Base-by-base conservation (phyloP, 352 stramenopile genomes). In the Phytopythium oedochilum region DNA sequence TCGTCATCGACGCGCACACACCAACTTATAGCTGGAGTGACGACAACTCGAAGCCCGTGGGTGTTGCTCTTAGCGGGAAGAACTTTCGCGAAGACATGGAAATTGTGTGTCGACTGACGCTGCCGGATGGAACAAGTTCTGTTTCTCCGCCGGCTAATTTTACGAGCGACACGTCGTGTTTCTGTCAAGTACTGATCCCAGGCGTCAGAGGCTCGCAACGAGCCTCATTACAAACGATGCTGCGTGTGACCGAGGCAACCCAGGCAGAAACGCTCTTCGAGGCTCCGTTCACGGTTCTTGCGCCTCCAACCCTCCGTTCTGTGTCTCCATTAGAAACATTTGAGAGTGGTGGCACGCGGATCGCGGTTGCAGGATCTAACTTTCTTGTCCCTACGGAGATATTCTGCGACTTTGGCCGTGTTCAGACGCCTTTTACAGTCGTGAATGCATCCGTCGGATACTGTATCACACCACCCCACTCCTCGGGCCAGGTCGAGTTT, bases 381-480 rank as follows among this genome's bases (percentile, higher is more conserved):
- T 40, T 73, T 3, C 14, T 25, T 25, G 31, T 18, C 17, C 28
- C 14, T 3, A 18, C 45, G 31, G 66, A 57, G 11, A 48, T 61
- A 43, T n/a, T 59, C 2, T 66, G 52, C 23, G 56, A 59, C 44
- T 75, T 65, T 40, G 48, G 68, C 7, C 56, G 54, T 23, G 51
- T 60, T 22, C 40, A 55, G n/a, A 20, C 54, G 28, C 49, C 42
- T 14, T 55, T 81, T 38, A 53, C n/a, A 23, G 29, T 66, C 14
- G 18, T 81, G 1, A 81, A 78, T 51, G 20, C 12, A 1, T 73
- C 61, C 2, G 18, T 63, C 23, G 49, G 70, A n/a, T 63, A 55
- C 15, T 86, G 76, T 50, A 29, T 54, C 26, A 36, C 63, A 2
- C 66, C 69, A n/a, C 31, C 64, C 32, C 69, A 70, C 55, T 20